Base-by-base conservation (phyloP, 139 green algal species). In the Coelastrella sp. region DNA sequence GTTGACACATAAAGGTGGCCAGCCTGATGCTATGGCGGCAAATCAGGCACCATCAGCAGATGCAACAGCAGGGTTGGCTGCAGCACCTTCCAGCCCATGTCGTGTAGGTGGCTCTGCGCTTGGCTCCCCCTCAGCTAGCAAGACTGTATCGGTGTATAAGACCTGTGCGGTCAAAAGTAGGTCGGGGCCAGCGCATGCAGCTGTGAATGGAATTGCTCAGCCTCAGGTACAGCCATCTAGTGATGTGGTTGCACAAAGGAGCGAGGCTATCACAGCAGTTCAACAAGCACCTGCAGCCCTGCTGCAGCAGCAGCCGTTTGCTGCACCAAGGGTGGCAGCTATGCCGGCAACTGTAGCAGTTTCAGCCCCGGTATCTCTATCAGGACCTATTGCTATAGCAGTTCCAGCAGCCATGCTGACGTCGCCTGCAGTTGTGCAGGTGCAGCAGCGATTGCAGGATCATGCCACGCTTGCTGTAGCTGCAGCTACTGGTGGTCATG, bases 101-200 rank as follows among this genome's bases (percentile, higher is more conserved):
- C 43, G 27, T 32, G 41, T 19, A 30, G 45, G 11, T 19, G 68
- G 6, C 7, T 57, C 68, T 4, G 48, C 74, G 21, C 8, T 17
- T 53, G 45, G 32, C 4, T n/a, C 43, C 62, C 4, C 41, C 21
- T 30, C 75, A 35, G 53, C 35, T 25, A 37, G 51, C 25, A 53
- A 60, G 40, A 32, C 53, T 30, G 75, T 84, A 51, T 3, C 77
- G 17, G 77, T 84, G 77, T 13, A 34, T 38, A 84, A 84, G 60
- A 66, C 77, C 30, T 73, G 59, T 84, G 77, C 77, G 35, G 77
- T 75, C 37, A 84, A 84, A 60, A 50, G n/a, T 38, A 84, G 63
- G 77, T 60, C 59, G n/a, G 48, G 74, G 77, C 34, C 19, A 48
- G 6, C 23, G 7, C 34, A 17, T 34, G 25, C 4, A 15, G 30